Evolutionary conservation across 208 protist genomes (phyloP), one percentile per base, ranked within the genome.

Genomic region (Trypanosoma cruzi): DNA sequence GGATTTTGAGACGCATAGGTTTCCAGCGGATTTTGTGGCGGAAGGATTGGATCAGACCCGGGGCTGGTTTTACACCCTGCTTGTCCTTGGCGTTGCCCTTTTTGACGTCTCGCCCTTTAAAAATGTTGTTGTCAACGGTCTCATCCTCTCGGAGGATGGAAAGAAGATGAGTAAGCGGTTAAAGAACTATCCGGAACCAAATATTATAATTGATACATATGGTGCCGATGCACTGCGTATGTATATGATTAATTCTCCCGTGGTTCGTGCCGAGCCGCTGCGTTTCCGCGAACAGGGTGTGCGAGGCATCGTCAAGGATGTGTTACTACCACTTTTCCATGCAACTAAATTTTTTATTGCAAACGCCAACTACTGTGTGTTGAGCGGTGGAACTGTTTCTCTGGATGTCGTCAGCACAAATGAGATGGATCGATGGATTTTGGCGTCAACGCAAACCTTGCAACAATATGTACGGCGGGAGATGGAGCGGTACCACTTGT

Each of bases 11-110:
- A 53, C 89, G 37, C 62, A 71, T 18, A 61, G 71, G 56, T 99
- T 99, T 90, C 99, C 99, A 22, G 99, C 98, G 36, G 97, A 99
- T 88, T 99, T 99, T 80, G 99, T 99, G 61, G 99, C 98, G 44
- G 99, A 99, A 84, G 98, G 98, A 56, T 75, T 99, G 18, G 98
- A 99, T 68, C 98, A 99, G 83, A 99, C 98, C 6, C 86, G 98
- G 52, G 98, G 98, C 13, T 99, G 98, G 98, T 99, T 99, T 89
- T 99, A 99, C 91, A 99, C 99, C 1, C 84, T 99, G 2, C 86
- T 99, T 34, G 99, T 99, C 4, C 84, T 99, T 13, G 96, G 95
- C 20, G 99, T 99, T 36, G 97, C 97, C 5, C 93, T 99, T 18
- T 99, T 99, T 79, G 96, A 99, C 68, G 80, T 91, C 66, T 85